phyloP scores from a whole-genome alignment of 1,284 basidiomycete genomes.

The Kwoniella shivajii region DNA sequence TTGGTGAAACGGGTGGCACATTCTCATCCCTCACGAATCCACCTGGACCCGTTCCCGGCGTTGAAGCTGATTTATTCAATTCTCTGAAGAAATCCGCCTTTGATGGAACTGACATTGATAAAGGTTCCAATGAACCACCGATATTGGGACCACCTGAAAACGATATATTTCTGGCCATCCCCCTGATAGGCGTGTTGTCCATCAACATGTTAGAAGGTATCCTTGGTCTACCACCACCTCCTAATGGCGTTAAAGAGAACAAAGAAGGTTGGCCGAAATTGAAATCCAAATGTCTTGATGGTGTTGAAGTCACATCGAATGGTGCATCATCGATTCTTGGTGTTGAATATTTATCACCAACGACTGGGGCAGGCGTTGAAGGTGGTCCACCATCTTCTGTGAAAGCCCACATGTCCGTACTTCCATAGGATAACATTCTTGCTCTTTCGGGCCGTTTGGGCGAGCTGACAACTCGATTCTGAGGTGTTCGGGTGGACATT shows the following conservation, averaged over 20 bases:
- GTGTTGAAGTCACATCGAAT: constrained; percentile 51
- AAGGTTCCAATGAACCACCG: constrained; percentile 14
- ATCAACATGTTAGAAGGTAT: constrained; percentile 31
- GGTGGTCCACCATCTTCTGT: constrained; percentile 36
- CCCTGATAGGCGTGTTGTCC: constrained; percentile 22
- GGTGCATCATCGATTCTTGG: constrained; percentile 44
- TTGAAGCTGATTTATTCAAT: constrained; percentile 25
- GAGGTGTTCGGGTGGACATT: constrained; percentile 28
- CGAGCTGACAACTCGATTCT: constrained; percentile 24
- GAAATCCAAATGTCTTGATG: constrained; percentile 50
- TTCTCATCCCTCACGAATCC: constrained; percentile 3
- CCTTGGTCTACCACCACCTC: constrained; percentile 39
- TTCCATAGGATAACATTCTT: constrained; percentile 46
- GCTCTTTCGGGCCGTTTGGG: constrained; percentile 39
- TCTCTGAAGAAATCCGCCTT: constrained; percentile 46
- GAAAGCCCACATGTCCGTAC: constrained; percentile 41
- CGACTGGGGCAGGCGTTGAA: constrained; percentile 39
- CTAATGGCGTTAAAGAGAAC: constrained; percentile 47
- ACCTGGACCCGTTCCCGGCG: constrained; percentile 4
- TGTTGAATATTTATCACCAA: constrained; percentile 41
- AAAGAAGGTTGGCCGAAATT: constrained; percentile 43
- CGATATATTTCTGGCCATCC: constrained; percentile 23
- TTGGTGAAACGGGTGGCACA: constrained; percentile 10
- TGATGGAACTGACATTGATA: constrained; percentile 20
- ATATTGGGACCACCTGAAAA: constrained; percentile 15